These are phyloP conservation scores for Curvularia spicifera DNA, from an alignment of 2,329 filamentous ascomycete genomes.

Conservation along the genomic window DNA sequence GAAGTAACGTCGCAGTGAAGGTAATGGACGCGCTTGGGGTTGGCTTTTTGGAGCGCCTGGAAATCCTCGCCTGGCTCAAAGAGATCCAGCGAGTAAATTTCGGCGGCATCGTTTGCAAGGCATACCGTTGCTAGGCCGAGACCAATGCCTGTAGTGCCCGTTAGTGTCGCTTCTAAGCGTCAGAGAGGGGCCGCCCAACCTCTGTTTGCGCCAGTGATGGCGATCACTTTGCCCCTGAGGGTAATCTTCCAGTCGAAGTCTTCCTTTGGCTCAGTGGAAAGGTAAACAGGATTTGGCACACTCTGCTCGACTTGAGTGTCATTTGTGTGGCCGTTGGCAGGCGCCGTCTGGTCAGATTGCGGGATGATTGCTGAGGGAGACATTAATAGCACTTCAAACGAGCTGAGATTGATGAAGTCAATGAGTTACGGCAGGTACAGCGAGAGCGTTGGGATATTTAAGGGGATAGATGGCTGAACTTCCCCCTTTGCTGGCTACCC, in stretches of 20 bases:
- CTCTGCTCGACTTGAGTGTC: slow-evolving; percentile 32
- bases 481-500: slow-evolving; percentile 16
- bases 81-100: slow-evolving; percentile 59
- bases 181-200: slow-evolving; percentile 29
- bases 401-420: slow-evolving; percentile 13
- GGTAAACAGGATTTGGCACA: slow-evolving; percentile 41
- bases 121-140: slow-evolving; percentile 57
- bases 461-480: slow-evolving; percentile 8
- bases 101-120: slow-evolving; percentile 55
- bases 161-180: slow-evolving; percentile 34
- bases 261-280: slow-evolving; percentile 54
- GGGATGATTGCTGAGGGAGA: slow-evolving; percentile 38
- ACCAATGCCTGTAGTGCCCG: slow-evolving; percentile 31
- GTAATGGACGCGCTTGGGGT: slow-evolving; percentile 54
- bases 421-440: slow-evolving; percentile 21
- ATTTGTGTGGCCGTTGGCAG: slow-evolving; percentile 24
- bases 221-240: slow-evolving; percentile 52
- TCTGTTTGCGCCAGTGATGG: slow-evolving; percentile 32
- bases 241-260: slow-evolving; percentile 56
- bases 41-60: slow-evolving; percentile 49
- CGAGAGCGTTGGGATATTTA: slow-evolving; percentile 9
- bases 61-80: slow-evolving; percentile 57
- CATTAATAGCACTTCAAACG: slow-evolving; percentile 25
- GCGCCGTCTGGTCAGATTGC: slow-evolving; percentile 24
- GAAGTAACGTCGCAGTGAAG: slow-evolving; percentile 58